Conservation (phyloP, 2,329 filamentous ascomycete species). For the Davidsoniella virescens region DNA sequence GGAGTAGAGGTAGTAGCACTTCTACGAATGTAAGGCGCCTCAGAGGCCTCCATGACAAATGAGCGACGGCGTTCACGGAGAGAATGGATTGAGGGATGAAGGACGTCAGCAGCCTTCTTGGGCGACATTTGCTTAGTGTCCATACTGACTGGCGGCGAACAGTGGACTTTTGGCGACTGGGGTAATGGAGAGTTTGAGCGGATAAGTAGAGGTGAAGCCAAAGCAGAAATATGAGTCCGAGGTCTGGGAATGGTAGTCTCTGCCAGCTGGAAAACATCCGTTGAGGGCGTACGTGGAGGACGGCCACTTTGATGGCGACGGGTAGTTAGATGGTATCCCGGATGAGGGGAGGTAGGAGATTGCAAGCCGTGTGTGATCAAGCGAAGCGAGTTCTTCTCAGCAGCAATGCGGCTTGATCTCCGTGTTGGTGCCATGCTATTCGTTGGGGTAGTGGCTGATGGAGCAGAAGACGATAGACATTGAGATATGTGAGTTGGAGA, state of each 20-base stretch:
- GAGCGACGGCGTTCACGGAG: conserved; percentile 1
- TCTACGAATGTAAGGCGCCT: neutral
- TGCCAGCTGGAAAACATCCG: neutral
- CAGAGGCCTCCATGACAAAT: conserved; percentile 8
- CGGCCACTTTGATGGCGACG: conserved; percentile 7
- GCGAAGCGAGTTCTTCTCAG: conserved; percentile 2
- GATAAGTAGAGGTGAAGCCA: conserved; percentile 5
- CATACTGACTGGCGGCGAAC: conserved; percentile 14
- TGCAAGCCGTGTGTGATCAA: neutral
- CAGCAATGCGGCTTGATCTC: neutral
- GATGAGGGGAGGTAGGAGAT: neutral
- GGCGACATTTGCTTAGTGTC: conserved; percentile 5
- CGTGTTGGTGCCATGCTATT: neutral
- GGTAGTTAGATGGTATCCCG: neutral
- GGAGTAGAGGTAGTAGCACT: neutral
- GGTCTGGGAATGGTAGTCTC: neutral
- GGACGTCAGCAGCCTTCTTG: conserved; percentile 1
- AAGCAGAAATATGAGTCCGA: conserved; percentile 3
- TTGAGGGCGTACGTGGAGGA: neutral
- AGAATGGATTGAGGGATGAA: neutral
- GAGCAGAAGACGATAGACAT: neutral
- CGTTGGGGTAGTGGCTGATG: neutral
- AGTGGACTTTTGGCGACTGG: conserved; percentile 2
- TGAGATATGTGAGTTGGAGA: neutral
- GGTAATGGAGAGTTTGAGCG: neutral